These are phyloP conservation scores for Hymenoscyphus infarciens DNA, from an alignment of 2,329 filamentous ascomycete species.

Conservation along the genomic window DNA sequence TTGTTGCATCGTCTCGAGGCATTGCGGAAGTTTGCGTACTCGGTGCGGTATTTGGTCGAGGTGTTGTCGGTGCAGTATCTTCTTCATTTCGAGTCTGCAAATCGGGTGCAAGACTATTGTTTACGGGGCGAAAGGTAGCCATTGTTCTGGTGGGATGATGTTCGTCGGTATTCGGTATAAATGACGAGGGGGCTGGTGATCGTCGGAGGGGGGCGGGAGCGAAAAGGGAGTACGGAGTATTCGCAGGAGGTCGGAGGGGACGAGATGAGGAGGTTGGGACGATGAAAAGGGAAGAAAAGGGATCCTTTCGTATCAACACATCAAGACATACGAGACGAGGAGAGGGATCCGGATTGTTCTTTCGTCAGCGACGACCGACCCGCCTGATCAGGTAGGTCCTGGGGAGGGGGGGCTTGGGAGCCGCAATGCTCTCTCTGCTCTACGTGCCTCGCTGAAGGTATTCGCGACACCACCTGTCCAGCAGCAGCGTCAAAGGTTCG, in stretches of 20 bases:
- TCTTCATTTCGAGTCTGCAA: slow-evolving; percentile 39
- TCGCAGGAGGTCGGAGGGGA: slow-evolving; percentile 17
- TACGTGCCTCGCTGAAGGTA: not conserved
- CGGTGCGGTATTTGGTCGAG: slow-evolving; percentile 41
- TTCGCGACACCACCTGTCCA: slow-evolving; percentile 20
- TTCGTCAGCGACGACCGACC: slow-evolving; percentile 5
- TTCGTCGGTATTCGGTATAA: slow-evolving; percentile 9
- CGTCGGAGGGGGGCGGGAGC: slow-evolving; percentile 15
- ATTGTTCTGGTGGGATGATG: slow-evolving; percentile 35
- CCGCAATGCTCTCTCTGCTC: slow-evolving; percentile 18
- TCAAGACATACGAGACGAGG: slow-evolving; percentile 27
- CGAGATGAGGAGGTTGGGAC: slow-evolving; percentile 20
- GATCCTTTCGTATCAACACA: slow-evolving; percentile 20
- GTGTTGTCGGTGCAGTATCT: slow-evolving; percentile 54
- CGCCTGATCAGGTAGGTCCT: slow-evolving; percentile 20
- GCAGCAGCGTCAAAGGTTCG: slow-evolving; percentile 15
- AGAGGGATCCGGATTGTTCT: slow-evolving; percentile 7
- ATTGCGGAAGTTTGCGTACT: slow-evolving; percentile 39
- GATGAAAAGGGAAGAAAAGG: slow-evolving; percentile 14
- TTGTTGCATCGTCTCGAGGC: slow-evolving; percentile 50
- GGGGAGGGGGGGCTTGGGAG: slow-evolving; percentile 12
- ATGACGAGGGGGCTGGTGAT: slow-evolving; percentile 29
- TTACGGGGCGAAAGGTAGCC: slow-evolving; percentile 59
- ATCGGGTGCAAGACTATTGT: slow-evolving; percentile 48
- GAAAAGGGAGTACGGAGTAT: slow-evolving; percentile 14